Evolutionary conservation across 495 filamentous ascomycete genomes (phyloP).

Genomic region (Penicillium antarcticum): DNA sequence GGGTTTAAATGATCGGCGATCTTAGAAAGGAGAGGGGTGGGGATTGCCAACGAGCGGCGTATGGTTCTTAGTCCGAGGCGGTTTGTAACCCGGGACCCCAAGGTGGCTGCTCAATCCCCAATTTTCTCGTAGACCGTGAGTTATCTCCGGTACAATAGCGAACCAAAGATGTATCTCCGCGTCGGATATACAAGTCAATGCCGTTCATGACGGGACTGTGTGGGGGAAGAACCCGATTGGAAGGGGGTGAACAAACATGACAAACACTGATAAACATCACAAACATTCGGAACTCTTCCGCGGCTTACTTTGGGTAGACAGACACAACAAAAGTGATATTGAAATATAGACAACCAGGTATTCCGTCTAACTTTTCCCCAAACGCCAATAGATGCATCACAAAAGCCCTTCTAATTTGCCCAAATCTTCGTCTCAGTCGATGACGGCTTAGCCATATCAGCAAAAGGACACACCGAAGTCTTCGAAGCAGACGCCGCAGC

Average conservation of each 20-base stretch:
- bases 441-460: conserved; percentile 21
- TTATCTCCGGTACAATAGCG: neutral
- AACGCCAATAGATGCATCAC: conserved; percentile 3
- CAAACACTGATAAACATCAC: neutral
- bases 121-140: neutral
- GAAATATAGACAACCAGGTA: neutral
- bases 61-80: too few species aligned
- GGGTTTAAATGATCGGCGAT: neutral
- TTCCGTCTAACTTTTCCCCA: conserved; percentile 3
- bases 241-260: neutral
- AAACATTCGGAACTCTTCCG: neutral
- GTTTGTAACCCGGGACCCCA: too few species aligned
- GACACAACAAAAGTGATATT: neutral
- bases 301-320: too few species aligned
- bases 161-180: neutral
- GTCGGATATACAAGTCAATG: neutral
- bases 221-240: neutral
- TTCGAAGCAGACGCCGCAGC: neutral
- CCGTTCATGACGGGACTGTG: neutral
- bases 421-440: conserved; percentile 39
- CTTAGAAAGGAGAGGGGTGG: neutral
- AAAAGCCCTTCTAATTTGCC: conserved; percentile 18
- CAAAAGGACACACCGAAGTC: conserved; percentile 35
- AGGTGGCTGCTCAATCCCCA: too few species aligned
- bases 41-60: too few species aligned